A percentile compares a stretch with the other conserved stretches of the same genome.
These are phyloP conservation scores for Trichoderma simmonsii DNA, from an alignment of 2,329 filamentous ascomycete genomes.

Conservation along the genomic window DNA sequence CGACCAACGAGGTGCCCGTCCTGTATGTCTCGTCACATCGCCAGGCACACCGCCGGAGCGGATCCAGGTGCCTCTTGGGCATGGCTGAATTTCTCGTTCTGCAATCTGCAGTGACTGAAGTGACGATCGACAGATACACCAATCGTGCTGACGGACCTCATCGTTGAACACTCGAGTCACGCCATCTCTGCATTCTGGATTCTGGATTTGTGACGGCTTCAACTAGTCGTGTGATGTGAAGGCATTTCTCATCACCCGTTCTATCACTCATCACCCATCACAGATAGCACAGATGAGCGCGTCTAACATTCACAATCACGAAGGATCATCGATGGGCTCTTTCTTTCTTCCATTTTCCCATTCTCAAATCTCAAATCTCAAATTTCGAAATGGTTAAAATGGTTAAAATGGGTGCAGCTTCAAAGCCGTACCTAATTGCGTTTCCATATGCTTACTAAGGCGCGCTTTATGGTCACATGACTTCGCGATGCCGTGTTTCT, in stretches of 20 bases:
- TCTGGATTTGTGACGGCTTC: neutral
- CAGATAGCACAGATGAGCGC: neutral
- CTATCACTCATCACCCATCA: neutral
- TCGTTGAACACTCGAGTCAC: neutral
- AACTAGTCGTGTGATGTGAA: constrained; percentile 5
- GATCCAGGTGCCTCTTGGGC: neutral
- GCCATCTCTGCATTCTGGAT: neutral
- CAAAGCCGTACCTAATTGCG: neutral
- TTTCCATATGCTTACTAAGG: constrained; percentile 2
- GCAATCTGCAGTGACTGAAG: neutral
- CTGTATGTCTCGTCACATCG: constrained; percentile 13
- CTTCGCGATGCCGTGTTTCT: constrained; percentile 19
- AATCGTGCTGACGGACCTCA: neutral
- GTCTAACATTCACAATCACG: neutral
- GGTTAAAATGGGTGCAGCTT: neutral
- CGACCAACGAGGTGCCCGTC: constrained; percentile 1
- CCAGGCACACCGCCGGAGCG: constrained; percentile 13
- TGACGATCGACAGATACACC: neutral
- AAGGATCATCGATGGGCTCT: neutral
- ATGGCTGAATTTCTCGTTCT: neutral
- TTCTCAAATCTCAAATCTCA: neutral
- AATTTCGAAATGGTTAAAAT: neutral
- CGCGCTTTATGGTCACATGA: constrained; percentile 18
- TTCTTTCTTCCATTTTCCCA: neutral
- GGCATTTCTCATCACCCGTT: neutral